These are phyloP conservation scores for Ganoderma lingzhi DNA, from an alignment of 1,284 basidiomycete species.

Conservation along the genomic window DNA sequence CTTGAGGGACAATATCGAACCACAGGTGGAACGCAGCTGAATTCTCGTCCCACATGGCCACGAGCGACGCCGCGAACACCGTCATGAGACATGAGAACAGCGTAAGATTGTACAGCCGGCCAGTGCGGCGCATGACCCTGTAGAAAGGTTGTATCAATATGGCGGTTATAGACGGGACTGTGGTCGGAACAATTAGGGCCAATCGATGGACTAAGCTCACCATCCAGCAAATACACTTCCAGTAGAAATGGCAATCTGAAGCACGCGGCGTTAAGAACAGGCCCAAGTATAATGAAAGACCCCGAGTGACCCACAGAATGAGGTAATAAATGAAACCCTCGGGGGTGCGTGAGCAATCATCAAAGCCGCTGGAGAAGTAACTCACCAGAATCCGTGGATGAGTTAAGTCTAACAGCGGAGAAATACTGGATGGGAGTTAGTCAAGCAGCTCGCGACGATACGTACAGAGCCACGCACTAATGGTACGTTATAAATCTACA, in stretches of 20 bases:
- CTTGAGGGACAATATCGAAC: slow-evolving; percentile 81
- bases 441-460: slow-evolving; percentile 1
- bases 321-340: slow-evolving; percentile 84
- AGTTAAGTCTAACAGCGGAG: slow-evolving; percentile 82
- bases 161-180: slow-evolving; percentile 9
- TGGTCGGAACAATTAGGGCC: slow-evolving; percentile 17
- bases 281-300: slow-evolving; percentile 10
- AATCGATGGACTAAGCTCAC: slow-evolving; percentile 49
- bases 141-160: slow-evolving; percentile 14
- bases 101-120: slow-evolving; percentile 81
- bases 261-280: slow-evolving; percentile 26
- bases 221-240: slow-evolving; percentile 89
- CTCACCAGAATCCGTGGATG: slow-evolving; percentile 76
- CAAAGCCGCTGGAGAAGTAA: slow-evolving; percentile 17
- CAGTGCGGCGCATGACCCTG: slow-evolving; percentile 86
- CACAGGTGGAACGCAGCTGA: slow-evolving; percentile 74
- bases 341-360: slow-evolving; percentile 23
- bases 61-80: slow-evolving; percentile 62
- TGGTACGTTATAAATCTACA: slow-evolving; percentile 86
- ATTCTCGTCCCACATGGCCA: slow-evolving; percentile 68
- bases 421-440: slow-evolving; percentile 63
- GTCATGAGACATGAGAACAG: slow-evolving; percentile 62
- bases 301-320: slow-evolving; percentile 70
- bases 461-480: slow-evolving; percentile 54
- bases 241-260: slow-evolving; percentile 74